These are phyloP conservation scores for Coemansia sp. DNA, from an alignment of 192 early-diverging fungal species.

Conservation along the genomic window DNA sequence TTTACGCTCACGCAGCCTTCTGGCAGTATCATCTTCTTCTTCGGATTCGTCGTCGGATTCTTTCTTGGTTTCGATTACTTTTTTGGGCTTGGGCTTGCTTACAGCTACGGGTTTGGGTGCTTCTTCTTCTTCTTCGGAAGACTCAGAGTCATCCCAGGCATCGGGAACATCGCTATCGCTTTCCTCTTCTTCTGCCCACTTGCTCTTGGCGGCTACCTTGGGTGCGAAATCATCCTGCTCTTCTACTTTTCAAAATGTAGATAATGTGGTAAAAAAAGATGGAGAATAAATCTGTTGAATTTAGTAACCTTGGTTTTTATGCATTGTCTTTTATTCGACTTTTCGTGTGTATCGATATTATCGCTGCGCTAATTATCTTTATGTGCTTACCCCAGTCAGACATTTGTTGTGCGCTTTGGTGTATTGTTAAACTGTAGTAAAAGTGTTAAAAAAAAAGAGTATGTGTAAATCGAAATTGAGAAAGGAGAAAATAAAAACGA, in stretches of 20 bases:
- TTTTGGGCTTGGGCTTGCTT: conserved; percentile 56
- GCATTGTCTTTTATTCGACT: no score
- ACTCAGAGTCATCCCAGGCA: conserved; percentile 61
- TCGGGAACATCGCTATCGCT: conserved; percentile 57
- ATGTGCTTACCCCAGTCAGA: no score
- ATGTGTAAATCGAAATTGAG: no score
- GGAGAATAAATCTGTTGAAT: no score
- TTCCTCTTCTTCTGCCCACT: conserved; percentile 65
- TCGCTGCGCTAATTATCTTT: no score
- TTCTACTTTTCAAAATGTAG: conserved; percentile 4
- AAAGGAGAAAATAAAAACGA: neutral
- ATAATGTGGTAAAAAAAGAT: no score
- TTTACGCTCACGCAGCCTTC: conserved; percentile 54
- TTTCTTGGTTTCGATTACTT: conserved; percentile 42
- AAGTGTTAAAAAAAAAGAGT: conserved; percentile 3
- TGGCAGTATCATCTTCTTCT: conserved; percentile 44
- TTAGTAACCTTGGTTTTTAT: no score
- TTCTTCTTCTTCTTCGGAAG: conserved; percentile 41
- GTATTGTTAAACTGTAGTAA: neutral
- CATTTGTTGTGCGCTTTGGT: no score
- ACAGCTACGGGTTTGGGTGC: conserved; percentile 57
- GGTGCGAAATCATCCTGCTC: conserved; percentile 9
- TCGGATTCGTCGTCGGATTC: conserved; percentile 38
- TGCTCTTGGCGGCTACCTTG: conserved; percentile 14
- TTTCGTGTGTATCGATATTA: no score